Percentiles rank a stretch among this genome's conserved stretches.
Evolutionary conservation across 768 basidiomycete species (phyloP).

Genomic region (Rhodocollybia butyracea): DNA sequence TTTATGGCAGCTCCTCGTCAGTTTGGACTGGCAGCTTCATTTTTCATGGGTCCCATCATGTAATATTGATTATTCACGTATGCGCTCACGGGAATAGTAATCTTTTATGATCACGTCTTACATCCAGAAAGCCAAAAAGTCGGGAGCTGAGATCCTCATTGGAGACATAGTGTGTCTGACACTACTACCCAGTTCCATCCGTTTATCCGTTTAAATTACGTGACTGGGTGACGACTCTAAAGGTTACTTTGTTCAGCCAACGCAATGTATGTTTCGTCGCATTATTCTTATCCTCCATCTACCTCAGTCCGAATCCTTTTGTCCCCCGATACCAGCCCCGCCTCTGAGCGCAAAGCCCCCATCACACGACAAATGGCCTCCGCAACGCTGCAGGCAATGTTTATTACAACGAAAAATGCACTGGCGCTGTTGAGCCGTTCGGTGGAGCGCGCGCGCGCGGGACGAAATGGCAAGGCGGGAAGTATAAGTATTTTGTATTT

Average conservation of each 20-base stretch:
- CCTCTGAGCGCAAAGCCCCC: conserved; percentile 76
- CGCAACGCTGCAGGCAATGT: conserved; percentile 94
- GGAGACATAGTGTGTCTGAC: conserved; percentile 65
- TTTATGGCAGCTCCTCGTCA: conserved; percentile 79
- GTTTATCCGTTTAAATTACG: not conserved
- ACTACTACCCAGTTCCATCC: not conserved
- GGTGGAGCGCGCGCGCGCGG: conserved; percentile 91
- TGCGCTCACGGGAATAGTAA: not conserved
- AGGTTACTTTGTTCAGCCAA: conserved; percentile 93
- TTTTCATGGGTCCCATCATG: conserved; percentile 98
- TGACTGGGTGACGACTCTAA: conserved; percentile 89
- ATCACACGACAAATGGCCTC: conserved; percentile 77
- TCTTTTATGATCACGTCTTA: conserved; percentile 74
- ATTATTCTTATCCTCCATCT: too few species aligned
- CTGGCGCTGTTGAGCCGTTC: conserved; percentile 97
- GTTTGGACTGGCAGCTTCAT: conserved; percentile 88
- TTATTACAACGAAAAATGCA: conserved; percentile 98
- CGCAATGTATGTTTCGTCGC: conserved; percentile 65
- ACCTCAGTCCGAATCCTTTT: not conserved
- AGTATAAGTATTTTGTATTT: conserved; percentile 73
- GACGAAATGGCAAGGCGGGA: conserved; percentile 97
- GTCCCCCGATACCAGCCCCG: conserved; percentile 59
- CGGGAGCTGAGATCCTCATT: conserved; percentile 85
- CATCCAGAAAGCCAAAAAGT: conserved; percentile 81
- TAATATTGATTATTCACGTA: conserved; percentile 26